These are phyloP conservation scores for Cystoisospora suis DNA, from an alignment of 169 alveolate species.

Conservation along the genomic window DNA sequence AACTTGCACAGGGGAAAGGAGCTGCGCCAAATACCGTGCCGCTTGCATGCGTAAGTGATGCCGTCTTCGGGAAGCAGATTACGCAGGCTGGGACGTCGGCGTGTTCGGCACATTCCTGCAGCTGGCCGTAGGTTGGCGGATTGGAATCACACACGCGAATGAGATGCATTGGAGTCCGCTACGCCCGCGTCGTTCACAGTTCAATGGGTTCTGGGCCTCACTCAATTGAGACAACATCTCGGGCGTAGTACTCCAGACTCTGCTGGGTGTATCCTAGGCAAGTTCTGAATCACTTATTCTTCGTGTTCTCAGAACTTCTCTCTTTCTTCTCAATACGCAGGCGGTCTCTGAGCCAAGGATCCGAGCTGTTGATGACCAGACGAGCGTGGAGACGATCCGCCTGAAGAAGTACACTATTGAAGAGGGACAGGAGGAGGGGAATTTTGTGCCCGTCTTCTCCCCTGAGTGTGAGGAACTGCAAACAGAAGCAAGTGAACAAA, in stretches of 20 bases:
- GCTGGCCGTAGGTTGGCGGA: too few relatives aligned
- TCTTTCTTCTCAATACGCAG: neutral
- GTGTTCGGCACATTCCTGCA: too few relatives aligned
- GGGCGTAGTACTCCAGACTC: too few relatives aligned
- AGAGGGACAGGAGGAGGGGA: neutral
- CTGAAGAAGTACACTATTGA: slow-evolving; percentile 3
- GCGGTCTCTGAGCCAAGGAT: neutral
- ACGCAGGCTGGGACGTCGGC: too few relatives aligned
- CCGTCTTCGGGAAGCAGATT: too few relatives aligned
- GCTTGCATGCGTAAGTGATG: neutral
- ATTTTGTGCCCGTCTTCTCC: neutral
- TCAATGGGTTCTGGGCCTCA: too few relatives aligned
- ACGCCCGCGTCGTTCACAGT: too few relatives aligned
- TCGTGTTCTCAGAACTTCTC: neutral
- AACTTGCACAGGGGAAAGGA: neutral
- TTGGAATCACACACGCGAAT: too few relatives aligned
- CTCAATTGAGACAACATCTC: too few relatives aligned
- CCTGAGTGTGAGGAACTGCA: neutral
- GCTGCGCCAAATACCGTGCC: neutral
- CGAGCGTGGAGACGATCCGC: slow-evolving; percentile 1
- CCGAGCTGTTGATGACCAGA: neutral
- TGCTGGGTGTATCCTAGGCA: too few relatives aligned
- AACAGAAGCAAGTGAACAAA: neutral
- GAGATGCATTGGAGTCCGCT: too few relatives aligned
- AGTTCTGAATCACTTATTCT: too few relatives aligned